Evolutionary conservation across 2,329 filamentous ascomycete genomes (phyloP).

Genomic region (Metarhizium sp.): DNA sequence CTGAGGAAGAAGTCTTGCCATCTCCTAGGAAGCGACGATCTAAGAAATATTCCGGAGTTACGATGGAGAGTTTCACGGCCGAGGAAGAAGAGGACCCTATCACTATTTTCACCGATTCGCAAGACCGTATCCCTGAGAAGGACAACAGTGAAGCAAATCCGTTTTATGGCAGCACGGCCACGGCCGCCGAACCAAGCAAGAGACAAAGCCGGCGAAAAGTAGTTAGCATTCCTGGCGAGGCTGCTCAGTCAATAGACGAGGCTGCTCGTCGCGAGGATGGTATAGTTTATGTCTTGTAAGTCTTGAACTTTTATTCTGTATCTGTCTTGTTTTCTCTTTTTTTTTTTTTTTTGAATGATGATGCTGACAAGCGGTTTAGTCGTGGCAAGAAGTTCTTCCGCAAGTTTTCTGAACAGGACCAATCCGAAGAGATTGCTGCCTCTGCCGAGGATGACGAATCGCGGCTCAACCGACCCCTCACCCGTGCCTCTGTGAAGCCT

Average conservation of each 20-base stretch:
- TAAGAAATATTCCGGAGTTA: slow-evolving; percentile 46
- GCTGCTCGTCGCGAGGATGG: slow-evolving; percentile 59
- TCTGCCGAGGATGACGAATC: slow-evolving; percentile 25
- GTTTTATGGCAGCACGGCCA: slow-evolving; percentile 47
- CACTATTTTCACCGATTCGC: slow-evolving; percentile 68
- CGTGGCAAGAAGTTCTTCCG: slow-evolving; percentile 73
- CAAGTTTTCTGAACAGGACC: slow-evolving; percentile 45
- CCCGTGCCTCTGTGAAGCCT: slow-evolving; percentile 62
- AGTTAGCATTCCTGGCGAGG: slow-evolving; percentile 47
- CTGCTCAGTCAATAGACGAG: slow-evolving; percentile 50
- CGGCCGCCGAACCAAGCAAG: slow-evolving; percentile 30
- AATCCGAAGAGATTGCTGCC: slow-evolving; percentile 19
- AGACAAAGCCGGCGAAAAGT: slow-evolving; percentile 47
- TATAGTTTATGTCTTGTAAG: slow-evolving; percentile 70
- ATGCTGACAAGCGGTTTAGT: slow-evolving; percentile 30
- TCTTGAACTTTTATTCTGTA: slow-evolving; percentile 17
- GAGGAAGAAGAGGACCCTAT: slow-evolving; percentile 53
- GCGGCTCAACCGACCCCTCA: slow-evolving; percentile 37
- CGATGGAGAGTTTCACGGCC: slow-evolving; percentile 48
- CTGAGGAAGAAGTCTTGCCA: slow-evolving; percentile 47
- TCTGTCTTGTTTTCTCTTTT: background rate
- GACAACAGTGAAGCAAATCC: slow-evolving; percentile 63
- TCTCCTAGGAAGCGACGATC: slow-evolving; percentile 48
- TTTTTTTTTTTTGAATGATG: background rate
- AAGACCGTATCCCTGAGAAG: slow-evolving; percentile 63